These are phyloP conservation scores for Geosmithia flava DNA, from an alignment of 2,329 filamentous ascomycete genomes.

Conservation along the genomic window DNA sequence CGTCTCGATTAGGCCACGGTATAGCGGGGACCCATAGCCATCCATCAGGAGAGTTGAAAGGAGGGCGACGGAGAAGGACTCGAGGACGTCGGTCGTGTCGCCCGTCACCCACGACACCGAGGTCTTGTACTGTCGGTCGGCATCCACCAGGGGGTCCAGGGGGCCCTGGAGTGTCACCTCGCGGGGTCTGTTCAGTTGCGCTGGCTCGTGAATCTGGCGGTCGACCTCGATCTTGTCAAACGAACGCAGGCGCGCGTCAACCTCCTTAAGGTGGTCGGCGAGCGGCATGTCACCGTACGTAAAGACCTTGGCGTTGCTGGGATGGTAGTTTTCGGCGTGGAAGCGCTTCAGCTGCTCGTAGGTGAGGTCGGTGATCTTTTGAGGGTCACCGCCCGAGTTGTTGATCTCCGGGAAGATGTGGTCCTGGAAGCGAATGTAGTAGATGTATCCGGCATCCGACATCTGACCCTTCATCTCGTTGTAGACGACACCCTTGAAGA, in stretches of 20 bases:
- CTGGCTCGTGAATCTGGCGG: constrained; percentile 62
- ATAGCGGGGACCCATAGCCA: constrained; percentile 89
- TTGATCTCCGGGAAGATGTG: constrained; percentile 89
- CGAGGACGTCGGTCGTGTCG: constrained; percentile 68
- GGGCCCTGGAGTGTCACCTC: constrained; percentile 67
- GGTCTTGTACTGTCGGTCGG: constrained; percentile 83
- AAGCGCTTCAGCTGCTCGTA: constrained; percentile 82
- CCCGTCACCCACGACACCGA: constrained; percentile 89
- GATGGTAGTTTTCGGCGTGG: constrained; percentile 89
- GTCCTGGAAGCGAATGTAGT: constrained; percentile 91
- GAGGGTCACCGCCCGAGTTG: constrained; percentile 92
- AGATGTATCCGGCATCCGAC: constrained; percentile 93
- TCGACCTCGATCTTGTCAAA: constrained; percentile 64
- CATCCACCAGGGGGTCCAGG: constrained; percentile 72
- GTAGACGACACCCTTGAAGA: constrained; percentile 97
- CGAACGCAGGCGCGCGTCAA: constrained; percentile 59
- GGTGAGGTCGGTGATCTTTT: constrained; percentile 91
- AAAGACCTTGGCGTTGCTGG: constrained; percentile 90
- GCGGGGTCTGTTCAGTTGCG: constrained; percentile 57
- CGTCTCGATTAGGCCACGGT: constrained; percentile 76
- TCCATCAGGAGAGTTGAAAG: constrained; percentile 78
- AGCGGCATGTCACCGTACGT: constrained; percentile 93
- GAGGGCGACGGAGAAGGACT: constrained; percentile 78
- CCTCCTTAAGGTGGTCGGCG: constrained; percentile 64
- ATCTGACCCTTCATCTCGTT: constrained; percentile 99